Percentiles rank a stretch among this genome's conserved stretches.
These are phyloP conservation scores for Pseudopithomyces chartarum DNA, from an alignment of 2,329 filamentous ascomycete genomes.

Conservation along the genomic window DNA sequence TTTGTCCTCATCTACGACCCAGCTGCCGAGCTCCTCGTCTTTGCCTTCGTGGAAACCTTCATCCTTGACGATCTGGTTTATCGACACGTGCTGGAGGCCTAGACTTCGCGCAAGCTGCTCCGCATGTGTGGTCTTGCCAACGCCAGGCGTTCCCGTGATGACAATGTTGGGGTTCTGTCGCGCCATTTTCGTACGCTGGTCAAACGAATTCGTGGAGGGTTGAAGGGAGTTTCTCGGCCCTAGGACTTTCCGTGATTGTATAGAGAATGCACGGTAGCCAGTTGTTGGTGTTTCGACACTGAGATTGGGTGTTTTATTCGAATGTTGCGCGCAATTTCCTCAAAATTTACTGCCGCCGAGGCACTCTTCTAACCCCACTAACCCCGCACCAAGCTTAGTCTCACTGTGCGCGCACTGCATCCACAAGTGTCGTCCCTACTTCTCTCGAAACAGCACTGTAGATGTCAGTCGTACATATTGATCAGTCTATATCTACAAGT, in stretches of 20 bases:
- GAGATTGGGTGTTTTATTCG: background rate
- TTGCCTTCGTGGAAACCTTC: constrained; percentile 84
- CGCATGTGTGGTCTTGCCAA: constrained; percentile 93
- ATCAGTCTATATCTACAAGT: too few relatives aligned
- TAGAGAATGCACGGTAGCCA: background rate
- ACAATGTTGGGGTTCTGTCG: constrained; percentile 79
- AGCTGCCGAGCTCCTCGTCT: constrained; percentile 83
- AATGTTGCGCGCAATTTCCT: background rate
- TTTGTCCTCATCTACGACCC: constrained; percentile 97
- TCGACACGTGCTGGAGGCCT: constrained; percentile 78
- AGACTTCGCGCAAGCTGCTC: constrained; percentile 77
- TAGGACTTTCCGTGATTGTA: background rate
- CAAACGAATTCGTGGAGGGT: background rate
- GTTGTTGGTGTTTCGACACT: background rate
- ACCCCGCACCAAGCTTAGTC: constrained; percentile 1
- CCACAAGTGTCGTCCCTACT: too few relatives aligned
- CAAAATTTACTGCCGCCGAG: background rate
- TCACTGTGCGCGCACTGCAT: background rate
- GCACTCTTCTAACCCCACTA: background rate
- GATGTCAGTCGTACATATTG: too few relatives aligned
- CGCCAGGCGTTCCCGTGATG: constrained; percentile 91
- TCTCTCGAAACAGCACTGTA: too few relatives aligned
- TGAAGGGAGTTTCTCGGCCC: background rate
- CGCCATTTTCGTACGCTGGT: constrained; percentile 33
- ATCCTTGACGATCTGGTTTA: constrained; percentile 93